These are phyloP conservation scores for Fusarium sp. DNA, from an alignment of 2,329 filamentous ascomycete genomes.

Conservation along the genomic window DNA sequence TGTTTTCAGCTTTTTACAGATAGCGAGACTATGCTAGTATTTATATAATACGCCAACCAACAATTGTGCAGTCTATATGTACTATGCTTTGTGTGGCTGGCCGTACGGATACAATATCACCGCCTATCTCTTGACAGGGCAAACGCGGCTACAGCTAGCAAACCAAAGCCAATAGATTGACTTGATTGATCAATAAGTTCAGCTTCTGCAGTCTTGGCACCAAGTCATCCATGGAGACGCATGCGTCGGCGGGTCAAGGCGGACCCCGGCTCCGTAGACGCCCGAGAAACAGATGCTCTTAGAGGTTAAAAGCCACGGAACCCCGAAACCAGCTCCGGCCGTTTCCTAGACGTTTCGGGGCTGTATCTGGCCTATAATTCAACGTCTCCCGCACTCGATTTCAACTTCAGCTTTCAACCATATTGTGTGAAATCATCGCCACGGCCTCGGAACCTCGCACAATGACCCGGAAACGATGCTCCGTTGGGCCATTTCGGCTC, in stretches of 20 bases:
- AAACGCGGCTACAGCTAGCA: background rate
- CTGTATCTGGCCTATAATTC: constrained; percentile 29
- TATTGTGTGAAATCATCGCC: background rate
- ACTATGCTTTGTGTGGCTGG: constrained; percentile 2
- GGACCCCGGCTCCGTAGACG: constrained; percentile 30
- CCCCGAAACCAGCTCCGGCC: constrained; percentile 18
- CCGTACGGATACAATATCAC: background rate
- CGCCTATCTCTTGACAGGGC: constrained; percentile 1
- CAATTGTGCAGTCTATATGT: background rate
- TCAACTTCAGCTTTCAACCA: background rate
- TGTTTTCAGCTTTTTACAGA: background rate
- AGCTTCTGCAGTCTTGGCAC: constrained; percentile 3
- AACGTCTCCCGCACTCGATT: constrained; percentile 26
- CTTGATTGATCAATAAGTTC: background rate
- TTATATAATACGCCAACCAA: background rate
- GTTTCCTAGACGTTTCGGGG: constrained; percentile 22
- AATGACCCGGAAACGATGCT: constrained; percentile 7
- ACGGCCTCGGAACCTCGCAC: background rate
- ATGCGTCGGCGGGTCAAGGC: background rate
- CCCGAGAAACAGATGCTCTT: constrained; percentile 29
- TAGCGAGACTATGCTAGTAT: background rate
- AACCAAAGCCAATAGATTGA: constrained; percentile 27
- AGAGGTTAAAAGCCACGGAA: constrained; percentile 3
- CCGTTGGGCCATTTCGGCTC: constrained; percentile 6
- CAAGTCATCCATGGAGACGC: constrained; percentile 2